Conservation (phyloP, 2,329 filamentous ascomycete genomes). For the Fusarium tricinctum region DNA sequence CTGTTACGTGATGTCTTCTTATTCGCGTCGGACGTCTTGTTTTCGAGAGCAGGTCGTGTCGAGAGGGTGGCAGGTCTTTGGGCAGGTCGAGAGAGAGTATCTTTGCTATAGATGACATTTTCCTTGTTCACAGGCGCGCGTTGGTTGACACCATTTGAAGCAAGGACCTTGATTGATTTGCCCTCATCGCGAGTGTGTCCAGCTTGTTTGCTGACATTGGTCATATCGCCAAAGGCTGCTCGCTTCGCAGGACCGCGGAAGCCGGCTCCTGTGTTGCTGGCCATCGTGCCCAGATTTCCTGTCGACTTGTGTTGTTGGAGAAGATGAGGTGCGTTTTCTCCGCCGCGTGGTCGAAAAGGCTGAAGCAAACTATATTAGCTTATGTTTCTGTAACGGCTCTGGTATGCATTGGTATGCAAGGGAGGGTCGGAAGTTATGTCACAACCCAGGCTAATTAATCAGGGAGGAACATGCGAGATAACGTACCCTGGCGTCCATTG, state of each 20-base stretch:
- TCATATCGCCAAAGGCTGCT: conserved; percentile 85
- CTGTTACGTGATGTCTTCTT: conserved; percentile 43
- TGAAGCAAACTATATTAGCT: conserved; percentile 46
- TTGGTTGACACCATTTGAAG: conserved; percentile 46
- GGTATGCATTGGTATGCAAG: conserved; percentile 33
- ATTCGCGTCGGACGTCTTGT: conserved; percentile 44
- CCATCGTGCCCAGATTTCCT: conserved; percentile 64
- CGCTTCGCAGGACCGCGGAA: conserved; percentile 73
- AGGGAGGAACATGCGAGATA: conserved; percentile 28
- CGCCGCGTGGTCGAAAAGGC: conserved; percentile 63
- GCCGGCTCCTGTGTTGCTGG: conserved; percentile 49
- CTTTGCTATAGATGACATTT: conserved; percentile 56
- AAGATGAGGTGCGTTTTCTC: conserved; percentile 65
- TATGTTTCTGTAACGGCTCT: conserved; percentile 11
- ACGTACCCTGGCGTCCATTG: conserved; percentile 57
- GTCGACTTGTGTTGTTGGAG: conserved; percentile 89
- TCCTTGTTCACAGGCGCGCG: conserved; percentile 59
- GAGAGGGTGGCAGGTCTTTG: conserved; percentile 47
- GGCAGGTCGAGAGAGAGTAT: conserved; percentile 57
- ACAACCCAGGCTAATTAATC: conserved; percentile 2
- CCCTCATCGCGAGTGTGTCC: conserved; percentile 51
- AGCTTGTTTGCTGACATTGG: conserved; percentile 70
- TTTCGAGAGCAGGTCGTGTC: conserved; percentile 46
- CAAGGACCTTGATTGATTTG: conserved; percentile 55
- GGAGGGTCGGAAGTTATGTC: conserved; percentile 27